Evolutionary conservation across 2,329 filamentous ascomycete genomes (phyloP), one percentile per base, ranked within the genome.

Genomic region (Sporothrix inflata): DNA sequence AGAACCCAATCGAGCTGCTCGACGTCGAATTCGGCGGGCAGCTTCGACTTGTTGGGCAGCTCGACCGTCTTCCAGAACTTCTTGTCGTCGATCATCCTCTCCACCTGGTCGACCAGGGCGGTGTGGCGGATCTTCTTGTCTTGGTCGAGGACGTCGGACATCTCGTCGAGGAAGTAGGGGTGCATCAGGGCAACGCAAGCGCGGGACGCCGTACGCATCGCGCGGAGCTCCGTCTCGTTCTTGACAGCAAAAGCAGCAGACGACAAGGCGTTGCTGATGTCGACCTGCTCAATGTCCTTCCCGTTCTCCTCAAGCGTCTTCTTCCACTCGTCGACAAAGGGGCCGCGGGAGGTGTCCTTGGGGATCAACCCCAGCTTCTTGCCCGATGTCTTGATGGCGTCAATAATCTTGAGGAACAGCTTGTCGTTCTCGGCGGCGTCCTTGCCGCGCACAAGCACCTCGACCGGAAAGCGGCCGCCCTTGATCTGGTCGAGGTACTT

Each of bases 101-200:
- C 90, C 42, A 99, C 92, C 82, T 94, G 96, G 78, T 93, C 90
- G n/a, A 93, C 90, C 8, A 99, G 87, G 1, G 88, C 87, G 75
- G 91, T 93, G 82, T 99, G 96, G 75, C 94, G 96, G 79, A 98
- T 94, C 80, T 97, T 97, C 85, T 97, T 98, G 81, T 98, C 97
- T 76, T 94, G 92, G 79, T 99, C 96, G 73, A 99, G 89, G 69
- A 98, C 92, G 77, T 92, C 92, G 68, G 95, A 97, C 94, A 99
- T 98, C 81, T 98, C 94, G 79, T 99, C 96, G 76, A 99, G 91
- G 81, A 98, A 98, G 82, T 96, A 99, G 73, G 95, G 94, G 68
- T 94, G 94, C 91, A 98, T 97, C 73, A 98, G 85, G 73, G 94
- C 94, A 76, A 97, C 95, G 77, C 94, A 98, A 63, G 96, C 95